phyloP scores from a whole-genome alignment of 805 yeast genomes.

The Lipomyces starkeyi region DNA sequence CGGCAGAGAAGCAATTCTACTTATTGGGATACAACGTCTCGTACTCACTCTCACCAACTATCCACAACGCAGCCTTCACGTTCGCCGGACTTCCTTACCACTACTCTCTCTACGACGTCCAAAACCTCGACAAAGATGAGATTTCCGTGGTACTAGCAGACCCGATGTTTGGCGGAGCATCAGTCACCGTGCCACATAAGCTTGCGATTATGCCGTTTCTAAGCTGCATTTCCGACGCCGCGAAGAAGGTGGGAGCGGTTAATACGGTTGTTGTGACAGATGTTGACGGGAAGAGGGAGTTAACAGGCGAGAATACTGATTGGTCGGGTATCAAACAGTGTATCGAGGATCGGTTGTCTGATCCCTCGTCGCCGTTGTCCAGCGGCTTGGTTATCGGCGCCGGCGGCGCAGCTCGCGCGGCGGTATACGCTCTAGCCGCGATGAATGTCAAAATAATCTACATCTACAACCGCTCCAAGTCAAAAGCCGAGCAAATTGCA shows the following conservation, averaged over 20 bases:
- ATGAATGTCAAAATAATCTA: constrained; percentile 82
- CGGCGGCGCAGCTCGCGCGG: constrained; percentile 97
- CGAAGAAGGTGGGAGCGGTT: constrained; percentile 86
- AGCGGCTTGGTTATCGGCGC: constrained; percentile 88
- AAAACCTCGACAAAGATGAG: constrained; percentile 12
- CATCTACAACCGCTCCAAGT: constrained; percentile 77
- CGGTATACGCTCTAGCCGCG: constrained; percentile 78
- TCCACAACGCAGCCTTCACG: constrained; percentile 81
- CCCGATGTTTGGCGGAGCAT: constrained; percentile 92
- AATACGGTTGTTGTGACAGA: constrained; percentile 71
- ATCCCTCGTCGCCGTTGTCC: constrained; percentile 67
- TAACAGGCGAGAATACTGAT: constrained; percentile 87
- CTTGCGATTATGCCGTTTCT: constrained; percentile 74
- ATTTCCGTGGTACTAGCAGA: constrained; percentile 39
- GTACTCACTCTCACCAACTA: constrained; percentile 87
- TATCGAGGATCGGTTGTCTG: constrained; percentile 52
- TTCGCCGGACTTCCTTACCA: constrained; percentile 77
- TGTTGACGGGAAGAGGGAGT: constrained; percentile 12
- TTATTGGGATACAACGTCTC: constrained; percentile 42
- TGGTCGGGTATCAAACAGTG: constrained; percentile 87
- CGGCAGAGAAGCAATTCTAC: constrained; percentile 48
- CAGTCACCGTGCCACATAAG: constrained; percentile 93
- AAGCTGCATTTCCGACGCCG: constrained; percentile 74
- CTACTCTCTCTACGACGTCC: constrained; percentile 51
- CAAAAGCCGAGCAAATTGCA: constrained; percentile 66